Base-by-base conservation (phyloP, 192 early-diverging fungal genomes). In the Gaertneriomyces sp. region DNA sequence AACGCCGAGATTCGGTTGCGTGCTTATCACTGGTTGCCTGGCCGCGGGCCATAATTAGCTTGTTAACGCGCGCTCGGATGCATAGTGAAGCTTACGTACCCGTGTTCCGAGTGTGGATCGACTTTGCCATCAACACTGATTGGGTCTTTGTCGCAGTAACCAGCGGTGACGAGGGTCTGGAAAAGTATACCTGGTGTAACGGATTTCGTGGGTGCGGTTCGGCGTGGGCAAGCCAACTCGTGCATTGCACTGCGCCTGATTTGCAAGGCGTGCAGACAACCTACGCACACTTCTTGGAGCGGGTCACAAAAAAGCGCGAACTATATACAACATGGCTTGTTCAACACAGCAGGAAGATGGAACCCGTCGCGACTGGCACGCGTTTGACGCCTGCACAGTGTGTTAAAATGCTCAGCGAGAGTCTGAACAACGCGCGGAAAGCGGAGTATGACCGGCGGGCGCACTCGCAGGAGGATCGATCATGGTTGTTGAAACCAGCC, bases 251-350 rank as follows among this genome's bases (percentile, higher is more conserved):
- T 12, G 47, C 12, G 47, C 47, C 47, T 1, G 47, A 17, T 1
- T 49, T n/a, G 12, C 12, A 49, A 17, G 47, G 17, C 12, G 12
- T 49, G 12, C 12, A 12, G 47, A 17, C 47, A 1, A 49, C 47
- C 12, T 49, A 49, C 47, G 47, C 47, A 49, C 47, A 49, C 47
- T 49, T 49, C 16, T 17, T 49, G 47, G 47, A 49, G 47, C 47
- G 47, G 47, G 47, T 49, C 47, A 0, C 47, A 1, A 49, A 17
- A 49, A 12, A 17, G 12, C 47, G 47, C 47, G 47, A 49, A 17
- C 16, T 49, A 2, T 17, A n/a, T 12, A n/a, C 16, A n/a, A 17
- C 12, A 17, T 49, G 17, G 12, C 16, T 49, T 12, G 47, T 49
- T 17, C 12, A 12, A 49, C 16, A 49, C 47, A 17, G 47, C 12